A percentile compares a stretch with the other conserved stretches of the same genome.
phyloP scores from a whole-genome alignment of 2,329 filamentous ascomycete species.

The Chaetoscypha palmicola region DNA sequence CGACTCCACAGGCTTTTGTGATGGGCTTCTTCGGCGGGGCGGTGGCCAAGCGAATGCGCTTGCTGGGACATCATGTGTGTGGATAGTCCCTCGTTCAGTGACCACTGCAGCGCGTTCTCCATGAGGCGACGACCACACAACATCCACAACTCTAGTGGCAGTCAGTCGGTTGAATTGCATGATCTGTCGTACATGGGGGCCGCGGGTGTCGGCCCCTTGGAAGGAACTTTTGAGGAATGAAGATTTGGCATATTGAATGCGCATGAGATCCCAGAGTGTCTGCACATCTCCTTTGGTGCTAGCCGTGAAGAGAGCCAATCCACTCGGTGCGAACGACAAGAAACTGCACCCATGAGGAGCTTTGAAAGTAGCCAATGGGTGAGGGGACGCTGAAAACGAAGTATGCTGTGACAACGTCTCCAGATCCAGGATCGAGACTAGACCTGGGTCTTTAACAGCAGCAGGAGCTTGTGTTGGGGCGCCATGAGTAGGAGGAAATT shows the following conservation, averaged over 20 bases:
- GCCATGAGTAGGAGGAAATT: conserved; percentile 73
- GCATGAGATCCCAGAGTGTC: conserved; percentile 73
- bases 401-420: conserved; percentile 48
- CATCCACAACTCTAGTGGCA: conserved; percentile 81
- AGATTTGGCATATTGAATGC: conserved; percentile 54
- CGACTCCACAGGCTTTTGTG: conserved; percentile 13
- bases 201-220: conserved; percentile 33
- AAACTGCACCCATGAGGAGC: conserved; percentile 72
- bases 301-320: conserved; percentile 67
- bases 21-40: conserved; percentile 40
- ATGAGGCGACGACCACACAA: conserved; percentile 76
- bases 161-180: conserved; percentile 89
- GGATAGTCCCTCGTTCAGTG: conserved; percentile 90
- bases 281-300: conserved; percentile 80
- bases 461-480: conserved; percentile 42
- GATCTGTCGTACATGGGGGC: conserved; percentile 68
- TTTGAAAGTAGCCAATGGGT: conserved; percentile 64
- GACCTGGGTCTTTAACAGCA: conserved; percentile 57
- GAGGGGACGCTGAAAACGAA: conserved; percentile 38
- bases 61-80: conserved; percentile 79
- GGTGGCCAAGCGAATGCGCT: conserved; percentile 85
- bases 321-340: conserved; percentile 68
- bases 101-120: conserved; percentile 82
- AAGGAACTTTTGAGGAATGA: conserved; percentile 49
- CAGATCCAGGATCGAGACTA: conserved; percentile 70